phyloP scores from a whole-genome alignment of 805 yeast species.

The Teunomyces lycoperdinae region DNA sequence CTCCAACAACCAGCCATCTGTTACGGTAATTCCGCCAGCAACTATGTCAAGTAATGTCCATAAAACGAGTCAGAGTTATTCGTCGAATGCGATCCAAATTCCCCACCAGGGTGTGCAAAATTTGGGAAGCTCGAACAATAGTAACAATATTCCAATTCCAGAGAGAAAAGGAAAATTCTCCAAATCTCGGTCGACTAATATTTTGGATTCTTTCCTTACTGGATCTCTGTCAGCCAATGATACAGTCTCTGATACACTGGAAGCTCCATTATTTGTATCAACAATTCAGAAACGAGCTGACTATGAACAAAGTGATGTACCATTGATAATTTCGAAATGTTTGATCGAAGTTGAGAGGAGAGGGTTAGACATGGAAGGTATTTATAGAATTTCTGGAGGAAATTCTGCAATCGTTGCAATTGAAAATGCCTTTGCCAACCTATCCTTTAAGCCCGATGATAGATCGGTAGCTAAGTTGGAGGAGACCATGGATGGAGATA shows the following conservation, averaged over 20 bases:
- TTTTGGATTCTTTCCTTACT: slow-evolving; percentile 35
- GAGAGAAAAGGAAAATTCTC: slow-evolving; percentile 20
- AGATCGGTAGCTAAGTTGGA: slow-evolving; percentile 28
- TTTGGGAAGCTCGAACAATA: neutral
- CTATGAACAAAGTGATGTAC: slow-evolving; percentile 61
- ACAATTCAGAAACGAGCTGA: slow-evolving; percentile 62
- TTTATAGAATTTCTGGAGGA: slow-evolving; percentile 88
- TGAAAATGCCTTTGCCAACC: slow-evolving; percentile 38
- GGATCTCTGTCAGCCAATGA: slow-evolving; percentile 8
- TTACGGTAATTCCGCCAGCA: neutral
- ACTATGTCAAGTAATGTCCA: neutral
- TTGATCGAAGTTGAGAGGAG: slow-evolving; percentile 71
- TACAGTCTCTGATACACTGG: slow-evolving; percentile 8
- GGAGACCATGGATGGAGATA: slow-evolving; percentile 57
- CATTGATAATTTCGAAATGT: slow-evolving; percentile 70
- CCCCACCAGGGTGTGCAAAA: slow-evolving; percentile 3
- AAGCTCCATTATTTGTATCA: slow-evolving; percentile 41
- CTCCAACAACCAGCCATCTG: neutral
- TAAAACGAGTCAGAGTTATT: slow-evolving; percentile 12
- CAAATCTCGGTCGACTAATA: slow-evolving; percentile 48
- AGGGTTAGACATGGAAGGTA: slow-evolving; percentile 79
- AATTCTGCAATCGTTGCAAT: slow-evolving; percentile 59
- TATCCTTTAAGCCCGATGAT: slow-evolving; percentile 29
- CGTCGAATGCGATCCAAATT: slow-evolving; percentile 13
- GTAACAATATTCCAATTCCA: neutral